Conservation (phyloP, 768 basidiomycete genomes). For the Gloeophyllum trabeum region DNA sequence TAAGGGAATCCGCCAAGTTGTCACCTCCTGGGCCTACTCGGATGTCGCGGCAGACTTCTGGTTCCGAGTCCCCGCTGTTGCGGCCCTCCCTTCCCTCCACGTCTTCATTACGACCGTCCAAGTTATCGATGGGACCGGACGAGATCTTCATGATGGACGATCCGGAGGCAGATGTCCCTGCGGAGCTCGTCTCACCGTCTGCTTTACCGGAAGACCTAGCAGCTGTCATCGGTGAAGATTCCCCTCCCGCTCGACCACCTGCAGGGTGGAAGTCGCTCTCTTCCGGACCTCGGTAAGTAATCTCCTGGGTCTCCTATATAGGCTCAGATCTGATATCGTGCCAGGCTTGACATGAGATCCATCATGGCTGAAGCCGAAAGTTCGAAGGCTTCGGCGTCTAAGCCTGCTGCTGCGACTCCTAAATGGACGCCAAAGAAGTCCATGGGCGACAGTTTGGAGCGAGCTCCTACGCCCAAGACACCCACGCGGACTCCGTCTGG, state of each 20-base stretch:
- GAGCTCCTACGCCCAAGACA: too few species aligned
- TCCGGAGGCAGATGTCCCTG: conserved; percentile 27
- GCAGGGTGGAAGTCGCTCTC: conserved; percentile 21
- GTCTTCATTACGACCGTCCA: conserved; percentile 7
- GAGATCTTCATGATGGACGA: conserved; percentile 87
- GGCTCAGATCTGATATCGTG: too few species aligned
- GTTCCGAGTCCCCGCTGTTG: conserved; percentile 16
- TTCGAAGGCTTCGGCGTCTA: conserved; percentile 11
- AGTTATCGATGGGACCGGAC: conserved; percentile 26
- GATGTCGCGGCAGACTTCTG: conserved; percentile 7
- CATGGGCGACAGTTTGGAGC: too few species aligned
- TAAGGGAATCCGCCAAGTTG: conserved; percentile 17
- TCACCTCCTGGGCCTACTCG: conserved; percentile 17
- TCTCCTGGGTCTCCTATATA: too few species aligned
- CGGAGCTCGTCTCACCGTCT: conserved; percentile 12
- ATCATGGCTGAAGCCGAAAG: conserved; percentile 75
- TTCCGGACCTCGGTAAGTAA: conserved; percentile 41
- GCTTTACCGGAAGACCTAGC: conserved; percentile 7
- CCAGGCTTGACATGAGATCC: conserved; percentile 70
- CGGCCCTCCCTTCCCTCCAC: conserved; percentile 16
- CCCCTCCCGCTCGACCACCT: conserved; percentile 4
- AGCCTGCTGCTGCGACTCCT: conserved; percentile 5
- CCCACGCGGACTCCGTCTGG: background rate
- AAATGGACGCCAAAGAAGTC: conserved; percentile 1
- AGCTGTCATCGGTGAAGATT: conserved; percentile 1